phyloP scores from a whole-genome alignment of 495 filamentous ascomycete genomes.

The Astrothelium subdiscretum region DNA sequence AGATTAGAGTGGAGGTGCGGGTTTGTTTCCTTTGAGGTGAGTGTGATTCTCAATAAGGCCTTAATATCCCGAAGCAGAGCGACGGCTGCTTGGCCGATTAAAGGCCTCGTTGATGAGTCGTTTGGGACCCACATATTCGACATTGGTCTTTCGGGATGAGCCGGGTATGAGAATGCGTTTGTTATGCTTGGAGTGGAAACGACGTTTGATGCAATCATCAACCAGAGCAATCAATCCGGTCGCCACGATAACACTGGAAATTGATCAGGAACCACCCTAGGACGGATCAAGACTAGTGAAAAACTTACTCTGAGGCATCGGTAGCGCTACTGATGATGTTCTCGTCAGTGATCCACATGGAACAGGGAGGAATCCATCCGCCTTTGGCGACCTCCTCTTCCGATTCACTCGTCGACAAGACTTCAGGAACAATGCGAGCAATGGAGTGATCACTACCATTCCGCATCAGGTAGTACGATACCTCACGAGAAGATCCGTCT shows the following conservation, averaged over 20 bases:
- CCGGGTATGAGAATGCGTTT: constrained; percentile 46
- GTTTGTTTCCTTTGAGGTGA: not conserved
- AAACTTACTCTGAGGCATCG: constrained; percentile 87
- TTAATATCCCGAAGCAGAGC: not conserved
- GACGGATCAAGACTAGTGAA: not conserved
- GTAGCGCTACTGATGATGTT: constrained; percentile 51
- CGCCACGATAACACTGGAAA: constrained; percentile 66
- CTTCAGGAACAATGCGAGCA: constrained; percentile 79
- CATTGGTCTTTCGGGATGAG: constrained; percentile 44
- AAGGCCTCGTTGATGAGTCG: constrained; percentile 72
- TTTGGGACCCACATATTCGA: constrained; percentile 59
- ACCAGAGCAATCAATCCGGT: constrained; percentile 83
- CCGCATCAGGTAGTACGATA: constrained; percentile 70
- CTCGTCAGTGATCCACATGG: constrained; percentile 75
- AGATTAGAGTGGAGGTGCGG: not conserved
- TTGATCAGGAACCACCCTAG: not conserved
- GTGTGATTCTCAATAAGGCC: too few species aligned
- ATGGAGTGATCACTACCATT: constrained; percentile 49
- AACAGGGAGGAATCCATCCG: constrained; percentile 84
- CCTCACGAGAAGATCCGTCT: constrained; percentile 44
- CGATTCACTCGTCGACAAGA: constrained; percentile 55
- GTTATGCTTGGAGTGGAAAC: constrained; percentile 57
- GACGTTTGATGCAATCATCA: constrained; percentile 80
- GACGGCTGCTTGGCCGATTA: constrained; percentile 29
- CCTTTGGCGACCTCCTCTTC: constrained; percentile 66